phyloP scores from a whole-genome alignment of 306 rosid genomes.

The Rosa chinensis region DNA sequence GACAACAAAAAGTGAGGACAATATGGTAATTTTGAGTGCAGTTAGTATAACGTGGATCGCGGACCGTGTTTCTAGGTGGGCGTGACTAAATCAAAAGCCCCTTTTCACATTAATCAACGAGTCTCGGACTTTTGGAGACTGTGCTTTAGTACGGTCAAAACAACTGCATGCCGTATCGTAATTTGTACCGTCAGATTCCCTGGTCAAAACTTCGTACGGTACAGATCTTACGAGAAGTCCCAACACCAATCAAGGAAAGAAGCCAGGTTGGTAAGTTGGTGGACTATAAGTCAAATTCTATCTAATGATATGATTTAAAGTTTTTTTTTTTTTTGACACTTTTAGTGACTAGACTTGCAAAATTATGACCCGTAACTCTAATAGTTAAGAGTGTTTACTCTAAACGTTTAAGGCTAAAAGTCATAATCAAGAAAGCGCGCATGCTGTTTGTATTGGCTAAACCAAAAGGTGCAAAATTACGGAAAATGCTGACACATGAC shows the following conservation, averaged over 20 bases:
- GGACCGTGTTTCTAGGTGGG: slow-evolving; percentile 25
- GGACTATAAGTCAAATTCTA: neutral
- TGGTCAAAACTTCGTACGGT: slow-evolving; percentile 1
- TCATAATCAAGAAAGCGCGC: neutral
- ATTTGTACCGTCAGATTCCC: neutral
- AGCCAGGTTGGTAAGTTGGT: neutral
- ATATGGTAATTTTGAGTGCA: neutral
- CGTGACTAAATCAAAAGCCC: neutral
- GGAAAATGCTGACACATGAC: neutral
- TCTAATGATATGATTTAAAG: neutral
- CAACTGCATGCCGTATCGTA: neutral
- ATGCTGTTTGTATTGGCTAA: neutral
- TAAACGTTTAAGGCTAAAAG: neutral
- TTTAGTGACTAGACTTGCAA: neutral
- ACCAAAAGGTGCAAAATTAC: neutral
- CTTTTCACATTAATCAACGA: slow-evolving; percentile 1
- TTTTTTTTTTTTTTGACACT: neutral
- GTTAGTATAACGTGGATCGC: neutral
- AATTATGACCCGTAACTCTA: neutral
- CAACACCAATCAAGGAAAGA: neutral
- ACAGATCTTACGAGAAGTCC: neutral
- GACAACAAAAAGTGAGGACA: slow-evolving; percentile 5
- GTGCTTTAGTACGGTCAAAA: neutral
- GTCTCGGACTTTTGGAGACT: slow-evolving; percentile 24
- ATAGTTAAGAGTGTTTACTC: neutral